These are phyloP conservation scores for Thinopyrum elongatum DNA, from an alignment of 176 grass and related monocot species.

Conservation along the genomic window DNA sequence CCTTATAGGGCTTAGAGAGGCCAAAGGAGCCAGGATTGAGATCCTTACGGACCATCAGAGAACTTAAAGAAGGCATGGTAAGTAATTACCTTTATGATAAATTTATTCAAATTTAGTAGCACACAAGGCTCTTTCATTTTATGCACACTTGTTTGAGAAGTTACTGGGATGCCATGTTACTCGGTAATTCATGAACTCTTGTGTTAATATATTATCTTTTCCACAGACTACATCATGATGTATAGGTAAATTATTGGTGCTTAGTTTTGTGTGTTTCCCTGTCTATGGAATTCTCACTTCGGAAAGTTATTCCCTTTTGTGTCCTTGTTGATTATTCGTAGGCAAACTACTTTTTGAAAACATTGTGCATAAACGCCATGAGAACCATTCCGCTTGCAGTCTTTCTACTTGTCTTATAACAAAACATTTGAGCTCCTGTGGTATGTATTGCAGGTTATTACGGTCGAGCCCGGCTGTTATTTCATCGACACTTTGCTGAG, in stretches of 20 bases:
- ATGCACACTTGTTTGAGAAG: background rate
- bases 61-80: constrained; percentile 83
- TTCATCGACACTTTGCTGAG: constrained; percentile 70
- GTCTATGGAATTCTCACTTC: background rate
- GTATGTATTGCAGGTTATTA: constrained; percentile 71
- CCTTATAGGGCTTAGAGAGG: constrained; percentile 68
- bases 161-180: background rate
- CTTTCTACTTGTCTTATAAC: background rate
- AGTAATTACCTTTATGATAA: constrained; percentile 36
- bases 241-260: background rate
- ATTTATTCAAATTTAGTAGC: constrained; percentile 1
- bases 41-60: constrained; percentile 59
- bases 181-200: background rate
- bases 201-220: background rate
- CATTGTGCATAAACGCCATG: background rate
- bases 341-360: background rate
- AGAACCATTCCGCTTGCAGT: background rate
- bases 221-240: background rate
- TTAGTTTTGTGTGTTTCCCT: background rate
- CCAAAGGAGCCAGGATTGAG: constrained; percentile 66
- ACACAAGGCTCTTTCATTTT: background rate
- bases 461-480: constrained; percentile 90
- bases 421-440: constrained; percentile 32
- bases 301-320: background rate
- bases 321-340: constrained; percentile 10